Conservation (phyloP, 169 alveolate species). For the Plasmodium vivax region DNA sequence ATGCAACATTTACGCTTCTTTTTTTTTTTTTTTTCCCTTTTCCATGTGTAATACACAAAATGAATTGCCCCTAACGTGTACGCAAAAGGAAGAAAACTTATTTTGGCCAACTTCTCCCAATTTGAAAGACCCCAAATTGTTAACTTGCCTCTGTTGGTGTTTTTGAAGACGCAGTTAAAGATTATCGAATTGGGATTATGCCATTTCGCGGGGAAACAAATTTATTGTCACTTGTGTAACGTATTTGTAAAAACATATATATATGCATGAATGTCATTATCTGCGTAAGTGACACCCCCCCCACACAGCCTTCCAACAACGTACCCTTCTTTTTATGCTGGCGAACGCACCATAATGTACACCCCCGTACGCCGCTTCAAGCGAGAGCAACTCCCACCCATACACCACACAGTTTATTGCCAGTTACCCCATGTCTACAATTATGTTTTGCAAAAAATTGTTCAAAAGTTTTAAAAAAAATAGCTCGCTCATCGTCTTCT, state of each 20-base stretch:
- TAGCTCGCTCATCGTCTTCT: conserved; percentile 51
- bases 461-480: conserved; percentile 65
- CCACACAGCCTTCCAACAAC: neutral
- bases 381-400: neutral
- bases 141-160: neutral
- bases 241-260: neutral
- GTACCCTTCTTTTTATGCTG: neutral
- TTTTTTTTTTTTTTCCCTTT: neutral
- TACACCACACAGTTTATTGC: neutral
- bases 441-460: conserved; percentile 64
- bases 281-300: neutral
- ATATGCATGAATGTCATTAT: neutral
- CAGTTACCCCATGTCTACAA: conserved; percentile 3
- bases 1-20: neutral
- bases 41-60: conserved; percentile 9
- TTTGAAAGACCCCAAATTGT: neutral
- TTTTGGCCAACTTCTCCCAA: neutral
- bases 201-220: neutral
- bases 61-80: neutral
- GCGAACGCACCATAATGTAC: conserved; percentile 13
- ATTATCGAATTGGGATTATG: neutral
- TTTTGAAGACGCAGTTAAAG: neutral
- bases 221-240: neutral
- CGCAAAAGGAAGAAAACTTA: neutral
- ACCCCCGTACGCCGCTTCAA: neutral